Evolutionary conservation across 805 yeast genomes (phyloP).

Genomic region (Clavispora phyllophila): DNA sequence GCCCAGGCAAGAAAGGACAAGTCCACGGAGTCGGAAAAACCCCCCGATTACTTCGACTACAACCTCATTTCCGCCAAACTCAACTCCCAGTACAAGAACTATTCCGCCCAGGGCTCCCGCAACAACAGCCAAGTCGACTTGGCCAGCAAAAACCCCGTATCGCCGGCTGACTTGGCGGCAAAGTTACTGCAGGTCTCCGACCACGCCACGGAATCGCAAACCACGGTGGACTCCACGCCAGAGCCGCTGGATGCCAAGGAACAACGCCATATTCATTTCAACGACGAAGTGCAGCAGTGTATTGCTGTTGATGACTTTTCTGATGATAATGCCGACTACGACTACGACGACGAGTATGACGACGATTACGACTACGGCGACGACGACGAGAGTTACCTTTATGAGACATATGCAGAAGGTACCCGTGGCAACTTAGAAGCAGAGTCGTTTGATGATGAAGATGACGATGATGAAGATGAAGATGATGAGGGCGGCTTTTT

Average conservation of each 20-base stretch:
- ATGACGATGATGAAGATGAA: slow-evolving; percentile 38
- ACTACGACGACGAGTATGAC: slow-evolving; percentile 12
- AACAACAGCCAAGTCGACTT: slow-evolving; percentile 19
- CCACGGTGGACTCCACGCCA: not conserved
- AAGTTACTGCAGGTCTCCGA: slow-evolving; percentile 2
- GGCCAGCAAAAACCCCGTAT: slow-evolving; percentile 7
- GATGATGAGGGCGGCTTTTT: slow-evolving; percentile 71
- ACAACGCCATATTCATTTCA: slow-evolving; percentile 82
- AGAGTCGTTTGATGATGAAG: slow-evolving; percentile 22
- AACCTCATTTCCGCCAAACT: slow-evolving; percentile 41
- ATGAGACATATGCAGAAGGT: slow-evolving; percentile 13
- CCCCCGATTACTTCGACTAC: slow-evolving; percentile 40
- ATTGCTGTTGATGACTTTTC: slow-evolving; percentile 52
- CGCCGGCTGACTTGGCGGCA: slow-evolving; percentile 3
- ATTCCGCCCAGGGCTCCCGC: slow-evolving; percentile 20
- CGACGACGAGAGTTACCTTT: slow-evolving; percentile 12
- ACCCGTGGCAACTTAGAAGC: slow-evolving; percentile 15
- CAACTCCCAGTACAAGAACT: slow-evolving; percentile 32
- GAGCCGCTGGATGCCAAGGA: slow-evolving; percentile 18
- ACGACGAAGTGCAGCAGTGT: slow-evolving; percentile 92
- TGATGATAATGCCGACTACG: slow-evolving; percentile 10
- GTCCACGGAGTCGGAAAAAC: slow-evolving; percentile 12
- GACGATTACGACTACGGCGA: slow-evolving; percentile 19
- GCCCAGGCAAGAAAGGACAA: slow-evolving; percentile 14
- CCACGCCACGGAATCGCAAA: not conserved